Evolutionary conservation across 202 grass and related monocot genomes (phyloP), one percentile per base, ranked within the genome.

Genomic region (Elaeis oleifera): DNA sequence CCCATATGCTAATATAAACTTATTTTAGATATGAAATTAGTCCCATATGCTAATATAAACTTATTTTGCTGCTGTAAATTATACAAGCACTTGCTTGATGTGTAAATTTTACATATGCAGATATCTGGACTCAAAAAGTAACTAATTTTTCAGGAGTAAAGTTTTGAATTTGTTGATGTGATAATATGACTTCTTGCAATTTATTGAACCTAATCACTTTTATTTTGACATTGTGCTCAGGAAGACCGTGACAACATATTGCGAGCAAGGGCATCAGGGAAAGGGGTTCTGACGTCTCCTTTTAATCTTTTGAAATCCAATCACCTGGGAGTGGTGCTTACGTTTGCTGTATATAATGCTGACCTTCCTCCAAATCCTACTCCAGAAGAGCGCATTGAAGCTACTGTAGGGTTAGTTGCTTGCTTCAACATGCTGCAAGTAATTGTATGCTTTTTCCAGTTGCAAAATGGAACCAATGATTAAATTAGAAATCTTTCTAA

Each of bases 231-330:
- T 65, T 79, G 20, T 26, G 58, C 58, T 64, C 80, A 91, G 88
- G 80, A 91, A 84, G 83, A 91, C 52, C 80, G 15, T 39, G 83
- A 87, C 58, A 91, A 91, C 73, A 91, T 87, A 72, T 78, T 91
- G 53, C 79, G 80, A 48, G 84, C 88, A 31, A 63, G 88, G 63
- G 77, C 77, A 21, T 84, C 77, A 53, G 88, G 88, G 29, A 91
- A 87, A 69, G 88, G 79, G 27, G 88, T 83, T 61, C 50, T 91
- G 57, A 91, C 88, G 3, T 69, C 76, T 59, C 88, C 88, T 55
- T 91, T 91, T 68, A 76, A 77, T 63, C 83, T 91, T 63, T 72
- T 87, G 20, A 85, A 85, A 56, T 91, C 83, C 49, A 87, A 91
- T 51, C 66, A 84, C 48, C 83, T 91, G 19, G 88, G 88, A 62